Percentiles rank a stretch among this genome's conserved stretches.
Conservation (phyloP, 2,329 filamentous ascomycete species). For the Coniochaeta sp. region DNA sequence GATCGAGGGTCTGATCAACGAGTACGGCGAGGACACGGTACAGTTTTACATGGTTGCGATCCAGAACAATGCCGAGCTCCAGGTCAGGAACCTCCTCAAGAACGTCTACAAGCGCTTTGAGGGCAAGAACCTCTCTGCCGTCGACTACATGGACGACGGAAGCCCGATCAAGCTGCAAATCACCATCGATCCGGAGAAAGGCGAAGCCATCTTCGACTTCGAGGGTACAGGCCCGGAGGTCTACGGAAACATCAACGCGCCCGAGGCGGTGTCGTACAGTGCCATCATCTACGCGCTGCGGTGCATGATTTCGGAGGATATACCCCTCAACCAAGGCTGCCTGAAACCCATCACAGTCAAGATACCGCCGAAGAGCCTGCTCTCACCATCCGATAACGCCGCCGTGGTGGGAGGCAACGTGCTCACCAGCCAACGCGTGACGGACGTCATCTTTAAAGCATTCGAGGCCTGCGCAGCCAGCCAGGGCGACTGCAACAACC, state of each 20-base stretch:
- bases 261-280: constrained; percentile 67
- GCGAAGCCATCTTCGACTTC: constrained; percentile 73
- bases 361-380: constrained; percentile 65
- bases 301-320: constrained; percentile 72
- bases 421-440: constrained; percentile 71
- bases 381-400: constrained; percentile 67
- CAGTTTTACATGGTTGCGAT: constrained; percentile 81
- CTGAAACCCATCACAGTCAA: constrained; percentile 67
- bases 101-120: constrained; percentile 61
- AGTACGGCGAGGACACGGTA: constrained; percentile 71
- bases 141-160: constrained; percentile 84
- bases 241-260: constrained; percentile 70
- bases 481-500: constrained; percentile 77
- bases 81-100: constrained; percentile 67
- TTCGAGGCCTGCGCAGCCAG: constrained; percentile 72
- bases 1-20: constrained; percentile 65
- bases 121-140: constrained; percentile 62
- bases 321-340: constrained; percentile 82
- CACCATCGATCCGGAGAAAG: constrained; percentile 65
- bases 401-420: constrained; percentile 82
- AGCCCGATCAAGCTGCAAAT: constrained; percentile 69
- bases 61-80: constrained; percentile 70
- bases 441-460: constrained; percentile 74
- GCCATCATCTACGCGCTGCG: constrained; percentile 83
- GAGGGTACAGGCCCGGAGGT: constrained; percentile 68